Conservation (phyloP, 768 basidiomycete genomes). For the Lactarius evosmus region DNA sequence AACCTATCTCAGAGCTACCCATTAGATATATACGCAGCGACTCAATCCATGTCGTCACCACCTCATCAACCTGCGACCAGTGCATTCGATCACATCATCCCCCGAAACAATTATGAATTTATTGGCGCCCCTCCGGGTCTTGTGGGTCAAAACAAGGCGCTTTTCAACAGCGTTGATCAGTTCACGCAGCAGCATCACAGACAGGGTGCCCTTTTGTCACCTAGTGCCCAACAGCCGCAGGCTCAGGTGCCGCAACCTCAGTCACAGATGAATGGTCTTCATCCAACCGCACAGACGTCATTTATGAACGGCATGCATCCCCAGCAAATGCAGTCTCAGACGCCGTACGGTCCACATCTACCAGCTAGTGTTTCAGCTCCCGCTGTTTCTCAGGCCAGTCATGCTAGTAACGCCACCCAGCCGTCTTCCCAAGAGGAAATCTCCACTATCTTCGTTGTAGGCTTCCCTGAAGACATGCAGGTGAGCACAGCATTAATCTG, state of each 20-base stretch:
- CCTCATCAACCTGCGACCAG: constrained; percentile 25
- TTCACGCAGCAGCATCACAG: constrained; percentile 28
- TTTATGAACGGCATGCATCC: constrained; percentile 42
- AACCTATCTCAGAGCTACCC: constrained; percentile 28
- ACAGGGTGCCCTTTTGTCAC: constrained; percentile 31
- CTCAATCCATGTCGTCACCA: constrained; percentile 27
- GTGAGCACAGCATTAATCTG: constrained; percentile 42
- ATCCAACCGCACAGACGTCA: constrained; percentile 34
- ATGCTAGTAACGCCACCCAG: constrained; percentile 34
- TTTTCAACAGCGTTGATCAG: constrained; percentile 24
- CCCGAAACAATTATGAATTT: constrained; percentile 24
- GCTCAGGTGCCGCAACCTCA: constrained; percentile 36
- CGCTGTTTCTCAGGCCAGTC: constrained; percentile 23
- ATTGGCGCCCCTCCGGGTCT: constrained; percentile 22
- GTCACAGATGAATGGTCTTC: constrained; percentile 36
- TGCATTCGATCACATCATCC: constrained; percentile 22
- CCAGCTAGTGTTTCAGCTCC: constrained; percentile 41
- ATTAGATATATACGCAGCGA: constrained; percentile 26
- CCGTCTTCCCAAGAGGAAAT: constrained; percentile 71
- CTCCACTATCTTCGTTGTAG: constrained; percentile 96
- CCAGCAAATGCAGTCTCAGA: constrained; percentile 56
- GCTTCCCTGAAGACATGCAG: constrained; percentile 99
- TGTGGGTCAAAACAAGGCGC: constrained; percentile 22
- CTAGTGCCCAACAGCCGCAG: constrained; percentile 38
- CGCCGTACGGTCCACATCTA: constrained; percentile 71